Evolutionary conservation across 495 filamentous ascomycete species (phyloP).

Genomic region (Aspergillus nidulans): DNA sequence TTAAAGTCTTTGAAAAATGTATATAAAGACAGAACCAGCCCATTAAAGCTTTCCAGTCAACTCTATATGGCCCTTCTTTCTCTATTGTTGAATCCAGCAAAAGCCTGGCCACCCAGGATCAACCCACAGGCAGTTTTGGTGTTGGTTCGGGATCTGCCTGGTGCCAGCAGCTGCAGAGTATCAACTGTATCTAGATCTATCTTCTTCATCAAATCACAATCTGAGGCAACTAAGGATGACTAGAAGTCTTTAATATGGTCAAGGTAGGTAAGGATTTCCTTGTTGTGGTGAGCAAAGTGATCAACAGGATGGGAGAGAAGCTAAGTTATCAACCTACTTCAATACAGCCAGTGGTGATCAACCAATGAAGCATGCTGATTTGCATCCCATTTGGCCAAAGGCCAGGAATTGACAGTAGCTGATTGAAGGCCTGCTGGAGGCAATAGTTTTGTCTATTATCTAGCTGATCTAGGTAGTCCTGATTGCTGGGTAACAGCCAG

Average conservation of each 20-base stretch:
- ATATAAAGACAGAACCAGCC: constrained; percentile 28
- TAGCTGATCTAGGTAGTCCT: constrained; percentile 18
- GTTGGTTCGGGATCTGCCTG: constrained; percentile 18
- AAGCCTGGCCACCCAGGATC: constrained; percentile 18
- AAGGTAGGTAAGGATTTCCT: constrained; percentile 9
- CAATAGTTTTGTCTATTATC: not conserved
- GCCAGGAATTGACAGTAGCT: constrained; percentile 21
- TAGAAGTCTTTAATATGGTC: not conserved
- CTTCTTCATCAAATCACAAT: not conserved
- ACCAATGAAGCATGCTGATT: constrained; percentile 13
- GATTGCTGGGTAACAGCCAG: constrained; percentile 21
- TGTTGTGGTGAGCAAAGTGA: not conserved
- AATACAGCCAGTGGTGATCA: constrained; percentile 20
- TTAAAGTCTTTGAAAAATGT: constrained; percentile 36
- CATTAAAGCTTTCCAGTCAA: constrained; percentile 15
- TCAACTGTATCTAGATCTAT: constrained; percentile 8
- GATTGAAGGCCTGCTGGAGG: constrained; percentile 21
- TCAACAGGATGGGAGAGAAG: not conserved
- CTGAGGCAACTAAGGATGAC: not conserved
- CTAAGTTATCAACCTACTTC: constrained; percentile 9
- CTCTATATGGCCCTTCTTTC: constrained; percentile 21
- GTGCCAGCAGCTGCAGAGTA: constrained; percentile 14
- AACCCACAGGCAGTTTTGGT: constrained; percentile 5
- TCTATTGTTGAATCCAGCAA: constrained; percentile 23
- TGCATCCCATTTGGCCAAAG: constrained; percentile 26